Conservation (phyloP, 176 grass and related monocot genomes). For the Melocanna baccifera region DNA sequence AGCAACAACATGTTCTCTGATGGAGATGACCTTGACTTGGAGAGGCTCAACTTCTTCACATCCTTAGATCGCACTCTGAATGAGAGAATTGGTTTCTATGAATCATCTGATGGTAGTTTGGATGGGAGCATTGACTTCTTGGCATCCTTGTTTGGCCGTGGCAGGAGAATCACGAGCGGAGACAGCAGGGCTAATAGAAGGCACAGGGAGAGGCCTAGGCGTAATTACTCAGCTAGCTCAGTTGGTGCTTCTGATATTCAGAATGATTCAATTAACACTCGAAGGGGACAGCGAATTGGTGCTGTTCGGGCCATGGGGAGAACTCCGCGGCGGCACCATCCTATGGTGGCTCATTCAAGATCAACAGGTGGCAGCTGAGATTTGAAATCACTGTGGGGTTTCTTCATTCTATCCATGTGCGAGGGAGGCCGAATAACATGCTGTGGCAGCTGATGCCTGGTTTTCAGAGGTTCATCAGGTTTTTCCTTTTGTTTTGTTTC, state of each 20-base stretch:
- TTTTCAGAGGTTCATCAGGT: not conserved
- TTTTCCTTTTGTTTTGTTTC: constrained; percentile 21
- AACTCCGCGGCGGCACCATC: constrained; percentile 18
- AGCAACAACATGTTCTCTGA: constrained; percentile 28
- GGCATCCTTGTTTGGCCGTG: constrained; percentile 45
- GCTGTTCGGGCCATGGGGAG: constrained; percentile 20
- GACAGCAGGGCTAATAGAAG: constrained; percentile 39
- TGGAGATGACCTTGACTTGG: constrained; percentile 41
- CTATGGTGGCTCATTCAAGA: constrained; percentile 26
- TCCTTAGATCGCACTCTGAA: constrained; percentile 49
- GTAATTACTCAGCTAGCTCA: constrained; percentile 10
- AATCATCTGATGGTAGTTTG: constrained; percentile 48
- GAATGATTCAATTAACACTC: constrained; percentile 21
- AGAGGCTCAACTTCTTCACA: constrained; percentile 51
- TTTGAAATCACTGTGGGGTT: not conserved
- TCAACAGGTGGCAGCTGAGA: constrained; percentile 23
- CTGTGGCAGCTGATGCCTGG: constrained; percentile 15
- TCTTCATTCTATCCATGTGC: constrained; percentile 38
- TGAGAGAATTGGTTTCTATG: constrained; percentile 45
- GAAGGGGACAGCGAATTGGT: constrained; percentile 24
- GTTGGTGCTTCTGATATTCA: constrained; percentile 34
- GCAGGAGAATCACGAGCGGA: constrained; percentile 41
- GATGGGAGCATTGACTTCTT: constrained; percentile 42
- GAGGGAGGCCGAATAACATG: constrained; percentile 36
- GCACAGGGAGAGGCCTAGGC: constrained; percentile 40